These are phyloP conservation scores for Coniochaeta sp. DNA, from an alignment of 2,329 filamentous ascomycete species.

Conservation along the genomic window DNA sequence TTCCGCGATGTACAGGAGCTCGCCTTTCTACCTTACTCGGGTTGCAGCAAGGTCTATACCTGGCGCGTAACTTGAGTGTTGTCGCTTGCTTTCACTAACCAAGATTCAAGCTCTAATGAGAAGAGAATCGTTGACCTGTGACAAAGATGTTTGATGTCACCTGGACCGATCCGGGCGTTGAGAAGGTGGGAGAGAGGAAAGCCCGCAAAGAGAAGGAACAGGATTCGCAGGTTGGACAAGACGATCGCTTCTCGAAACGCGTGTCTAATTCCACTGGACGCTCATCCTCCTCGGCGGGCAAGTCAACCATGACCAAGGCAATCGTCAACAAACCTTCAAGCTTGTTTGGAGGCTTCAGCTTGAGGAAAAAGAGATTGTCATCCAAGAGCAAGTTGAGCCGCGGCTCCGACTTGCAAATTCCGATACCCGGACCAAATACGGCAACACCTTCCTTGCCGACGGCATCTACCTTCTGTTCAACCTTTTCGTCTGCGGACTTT, in stretches of 20 bases:
- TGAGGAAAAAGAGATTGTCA: conserved; percentile 21
- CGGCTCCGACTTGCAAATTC: not conserved
- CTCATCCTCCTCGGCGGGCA: conserved; percentile 30
- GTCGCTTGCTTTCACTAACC: not conserved
- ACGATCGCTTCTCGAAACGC: conserved; percentile 18
- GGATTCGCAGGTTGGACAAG: conserved; percentile 19
- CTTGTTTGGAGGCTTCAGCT: conserved; percentile 33
- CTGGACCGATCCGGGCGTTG: conserved; percentile 47
- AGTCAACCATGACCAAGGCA: conserved; percentile 20
- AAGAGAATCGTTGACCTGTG: not conserved
- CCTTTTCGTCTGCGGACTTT: not conserved
- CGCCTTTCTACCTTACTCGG: not conserved
- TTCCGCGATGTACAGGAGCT: not conserved
- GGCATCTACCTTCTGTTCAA: conserved; percentile 5
- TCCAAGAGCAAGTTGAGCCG: conserved; percentile 12
- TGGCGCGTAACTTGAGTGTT: conserved; percentile 1
- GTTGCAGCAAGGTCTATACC: not conserved
- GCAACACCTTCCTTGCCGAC: conserved; percentile 10
- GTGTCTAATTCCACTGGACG: conserved; percentile 34
- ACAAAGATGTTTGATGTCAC: conserved; percentile 49
- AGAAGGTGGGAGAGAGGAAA: conserved; percentile 44
- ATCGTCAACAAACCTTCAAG: conserved; percentile 29
- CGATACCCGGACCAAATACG: conserved; percentile 3
- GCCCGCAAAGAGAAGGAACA: conserved; percentile 38
- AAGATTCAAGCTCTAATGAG: not conserved